Conservation (phyloP, 768 basidiomycete genomes). For the Roridomyces roridus region DNA sequence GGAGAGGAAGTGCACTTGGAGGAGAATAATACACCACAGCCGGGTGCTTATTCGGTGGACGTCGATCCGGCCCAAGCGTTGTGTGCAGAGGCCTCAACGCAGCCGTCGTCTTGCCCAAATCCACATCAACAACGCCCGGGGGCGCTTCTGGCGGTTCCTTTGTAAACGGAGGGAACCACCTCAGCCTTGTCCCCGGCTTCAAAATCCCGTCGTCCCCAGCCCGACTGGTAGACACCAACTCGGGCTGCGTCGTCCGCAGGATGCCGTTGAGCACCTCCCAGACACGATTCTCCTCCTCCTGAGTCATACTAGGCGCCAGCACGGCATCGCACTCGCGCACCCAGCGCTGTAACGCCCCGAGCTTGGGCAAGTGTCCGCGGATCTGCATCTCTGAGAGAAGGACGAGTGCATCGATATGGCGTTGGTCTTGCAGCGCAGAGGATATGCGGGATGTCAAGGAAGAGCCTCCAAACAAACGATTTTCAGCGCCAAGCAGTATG, state of each 20-base stretch:
- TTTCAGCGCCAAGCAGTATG: not conserved
- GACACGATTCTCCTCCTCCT: constrained; percentile 47
- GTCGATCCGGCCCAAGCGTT: constrained; percentile 52
- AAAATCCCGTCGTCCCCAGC: constrained; percentile 25
- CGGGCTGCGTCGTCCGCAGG: constrained; percentile 50
- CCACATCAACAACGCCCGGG: constrained; percentile 23
- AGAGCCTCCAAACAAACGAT: constrained; percentile 25
- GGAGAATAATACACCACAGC: constrained; percentile 55
- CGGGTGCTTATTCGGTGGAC: constrained; percentile 59
- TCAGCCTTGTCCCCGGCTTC: constrained; percentile 36
- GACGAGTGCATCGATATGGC: constrained; percentile 54
- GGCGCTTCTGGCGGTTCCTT: constrained; percentile 25
- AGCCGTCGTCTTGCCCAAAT: constrained; percentile 16
- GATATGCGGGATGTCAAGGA: constrained; percentile 46
- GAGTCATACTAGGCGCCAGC: constrained; percentile 42
- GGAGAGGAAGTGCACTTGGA: constrained; percentile 39
- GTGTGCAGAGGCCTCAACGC: constrained; percentile 38
- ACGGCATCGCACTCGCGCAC: constrained; percentile 64
- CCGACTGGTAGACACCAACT: constrained; percentile 31
- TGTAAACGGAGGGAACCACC: constrained; percentile 42
- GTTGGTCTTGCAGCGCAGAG: constrained; percentile 48
- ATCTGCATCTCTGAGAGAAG: constrained; percentile 60
- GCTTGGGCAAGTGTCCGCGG: constrained; percentile 51
- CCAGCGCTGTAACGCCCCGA: constrained; percentile 62
- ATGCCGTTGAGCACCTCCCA: constrained; percentile 56